These are phyloP conservation scores for Teunomyces funiuensis DNA, from an alignment of 805 yeast genomes.

Conservation along the genomic window DNA sequence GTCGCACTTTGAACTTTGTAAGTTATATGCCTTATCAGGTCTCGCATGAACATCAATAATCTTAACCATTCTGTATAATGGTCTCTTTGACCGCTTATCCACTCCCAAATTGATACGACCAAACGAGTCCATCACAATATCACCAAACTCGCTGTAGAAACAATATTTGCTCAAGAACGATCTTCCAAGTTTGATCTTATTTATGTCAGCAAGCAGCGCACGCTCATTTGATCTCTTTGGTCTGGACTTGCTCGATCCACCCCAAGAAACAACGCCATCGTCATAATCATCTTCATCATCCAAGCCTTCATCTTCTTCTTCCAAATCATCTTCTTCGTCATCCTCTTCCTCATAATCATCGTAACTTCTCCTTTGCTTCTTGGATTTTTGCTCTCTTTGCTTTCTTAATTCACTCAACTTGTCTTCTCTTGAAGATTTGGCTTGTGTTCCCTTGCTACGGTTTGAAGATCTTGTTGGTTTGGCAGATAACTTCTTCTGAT, in stretches of 20 bases:
- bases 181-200: conserved; percentile 75
- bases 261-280: conserved; percentile 15
- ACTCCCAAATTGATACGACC: conserved; percentile 82
- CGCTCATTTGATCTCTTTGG: conserved; percentile 37
- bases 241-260: conserved; percentile 46
- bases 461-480: conserved; percentile 40
- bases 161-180: conserved; percentile 70
- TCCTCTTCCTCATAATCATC: conserved; percentile 22
- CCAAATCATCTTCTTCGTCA: conserved; percentile 27
- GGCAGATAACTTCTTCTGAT: conserved; percentile 35
- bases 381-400: conserved; percentile 66
- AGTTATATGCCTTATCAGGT: conserved; percentile 42
- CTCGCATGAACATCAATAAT: conserved; percentile 60
- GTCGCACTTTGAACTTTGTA: conserved; percentile 46
- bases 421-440: conserved; percentile 43
- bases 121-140: conserved; percentile 67
- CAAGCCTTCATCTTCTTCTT: conserved; percentile 38
- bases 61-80: conserved; percentile 80
- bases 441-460: conserved; percentile 25
- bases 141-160: conserved; percentile 79
- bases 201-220: conserved; percentile 64
- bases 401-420: conserved; percentile 72
- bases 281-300: conserved; percentile 44
- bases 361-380: conserved; percentile 24
- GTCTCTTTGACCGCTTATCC: conserved; percentile 58